Percentiles rank a stretch among this genome's conserved stretches.
Conservation (phyloP, 768 basidiomycete species). For the Asterophora parasitica region DNA sequence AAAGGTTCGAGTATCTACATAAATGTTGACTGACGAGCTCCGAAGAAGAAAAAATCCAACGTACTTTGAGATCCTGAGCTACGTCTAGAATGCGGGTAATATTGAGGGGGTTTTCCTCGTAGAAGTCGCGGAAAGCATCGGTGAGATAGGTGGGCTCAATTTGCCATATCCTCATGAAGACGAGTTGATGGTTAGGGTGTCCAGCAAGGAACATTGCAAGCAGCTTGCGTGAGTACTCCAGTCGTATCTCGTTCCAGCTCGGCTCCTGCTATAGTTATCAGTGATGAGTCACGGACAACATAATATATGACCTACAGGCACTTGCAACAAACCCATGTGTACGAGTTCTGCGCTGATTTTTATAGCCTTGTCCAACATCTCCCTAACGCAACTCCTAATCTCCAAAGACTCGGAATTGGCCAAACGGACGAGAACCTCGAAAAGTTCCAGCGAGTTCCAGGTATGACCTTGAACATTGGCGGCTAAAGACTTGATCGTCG, state of each 20-base stretch:
- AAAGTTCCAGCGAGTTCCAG: constrained; percentile 92
- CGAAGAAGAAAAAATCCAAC: constrained; percentile 14
- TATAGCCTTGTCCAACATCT: constrained; percentile 91
- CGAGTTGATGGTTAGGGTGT: constrained; percentile 92
- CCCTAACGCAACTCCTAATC: constrained; percentile 71
- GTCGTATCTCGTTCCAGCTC: constrained; percentile 82
- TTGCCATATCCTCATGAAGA: constrained; percentile 96
- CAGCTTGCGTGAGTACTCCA: constrained; percentile 82
- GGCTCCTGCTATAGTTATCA: constrained; percentile 47
- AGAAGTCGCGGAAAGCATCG: constrained; percentile 86
- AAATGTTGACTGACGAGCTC: background rate
- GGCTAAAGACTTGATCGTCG: constrained; percentile 89
- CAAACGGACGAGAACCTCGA: constrained; percentile 79
- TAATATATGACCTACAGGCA: constrained; percentile 57
- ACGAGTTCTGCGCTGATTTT: constrained; percentile 93
- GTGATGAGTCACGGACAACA: background rate
- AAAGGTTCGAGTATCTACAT: constrained; percentile 85
- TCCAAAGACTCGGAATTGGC: constrained; percentile 70
- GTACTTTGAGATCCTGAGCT: constrained; percentile 88
- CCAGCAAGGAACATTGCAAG: constrained; percentile 88
- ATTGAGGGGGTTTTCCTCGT: constrained; percentile 87
- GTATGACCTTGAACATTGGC: constrained; percentile 87
- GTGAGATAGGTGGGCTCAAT: constrained; percentile 83
- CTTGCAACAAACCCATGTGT: constrained; percentile 88
- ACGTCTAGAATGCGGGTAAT: constrained; percentile 94